Base-by-base conservation (phyloP, 495 filamentous ascomycete species). In the Lophiostoma macrostomum region DNA sequence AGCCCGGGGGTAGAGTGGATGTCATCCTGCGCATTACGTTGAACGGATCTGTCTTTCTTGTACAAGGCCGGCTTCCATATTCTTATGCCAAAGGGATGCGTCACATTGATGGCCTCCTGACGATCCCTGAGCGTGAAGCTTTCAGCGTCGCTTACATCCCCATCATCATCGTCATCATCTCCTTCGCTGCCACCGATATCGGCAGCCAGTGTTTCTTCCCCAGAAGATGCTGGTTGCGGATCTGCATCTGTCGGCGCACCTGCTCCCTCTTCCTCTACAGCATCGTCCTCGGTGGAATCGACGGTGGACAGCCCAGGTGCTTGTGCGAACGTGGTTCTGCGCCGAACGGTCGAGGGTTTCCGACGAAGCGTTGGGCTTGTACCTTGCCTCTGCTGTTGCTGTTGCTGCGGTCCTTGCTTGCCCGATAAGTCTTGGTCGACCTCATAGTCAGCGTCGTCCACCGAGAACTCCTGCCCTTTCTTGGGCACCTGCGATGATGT, bases 41-140 rank as follows among this genome's bases (percentile, higher is more conserved):
- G 88, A 13, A 99, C 93, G 6, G 94, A 97, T 50, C 93, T 82
- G 60, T 83, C 84, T 67, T 99, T 99, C 75, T 97, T 97, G 77
- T 99, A 99, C 31, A 99, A 67, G 0, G 93, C 93, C 16, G 93
- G 93, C 69, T 99, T 99, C 93, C 93, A 99, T 27, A 99, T 86
- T 54, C 93, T 85, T 64, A 99, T 97, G 69, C 93, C 93, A 60
- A 99, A 99, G 0, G 93, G 93, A 74, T 99, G 93, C 0, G 93
- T 99, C 68, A 95, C 85, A 71, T 99, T 99, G 71, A 99, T 99
- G 42, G 93, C 93, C 68, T 95, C 85, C 71, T 99, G 93, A 30
- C 91, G 84, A 66, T 97, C 93, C 72, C 95, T 94, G 49, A 87
- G 73, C 30, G 84, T 87, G 67, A 87, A 87, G 60, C 71, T 73